Base-by-base conservation (phyloP, 306 rosid species). In the Cucurbita argyrosperma region DNA sequence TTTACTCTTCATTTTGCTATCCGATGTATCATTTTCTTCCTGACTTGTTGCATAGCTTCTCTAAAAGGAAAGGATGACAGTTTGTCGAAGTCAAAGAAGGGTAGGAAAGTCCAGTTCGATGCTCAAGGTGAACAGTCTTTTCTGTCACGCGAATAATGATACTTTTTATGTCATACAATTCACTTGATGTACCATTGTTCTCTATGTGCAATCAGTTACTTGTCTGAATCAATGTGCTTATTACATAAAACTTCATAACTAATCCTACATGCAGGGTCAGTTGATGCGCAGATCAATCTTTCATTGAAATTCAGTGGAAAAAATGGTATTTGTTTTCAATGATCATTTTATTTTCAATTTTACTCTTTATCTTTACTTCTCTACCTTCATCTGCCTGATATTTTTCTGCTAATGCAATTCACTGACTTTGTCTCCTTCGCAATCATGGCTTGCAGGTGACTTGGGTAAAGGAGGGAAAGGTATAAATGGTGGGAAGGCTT, bases 51-150 rank as follows among this genome's bases (percentile, higher is more conserved):
- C 79, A 52, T 47, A 87, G 96, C 83, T 74, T 62, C 87, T 66
- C 42, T 81, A 11, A 88, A 87, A 80, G 96, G 96, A 72, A 94
- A 84, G 81, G 96, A 88, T 73, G 96, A 89, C 73, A 85, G 88
- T 84, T 77, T 93, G 40, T 16, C 86, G 60, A 90, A 88, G 80
- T 77, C 88, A 35, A 79, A 82, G 70, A 89, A 76, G 82, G 88
- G 86, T 65, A 90, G 85, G 83, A 91, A 64, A 81, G 97, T 88
- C 79, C 94, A 94, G 76, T 94, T 94, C 76, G 76, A 86, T 39
- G 42, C 64, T 58, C 83, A 83, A 85, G 92, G 97, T 93, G 77
- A 77, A 26, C 12, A 14, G 37, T 56, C 50, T 81, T 72, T 76
- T 57, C 18, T 38, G 74, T 55, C 51, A 52, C 15, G n/a, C 39